Evolutionary conservation across 768 basidiomycete species (phyloP).

Genomic region (Mycena rosella): DNA sequence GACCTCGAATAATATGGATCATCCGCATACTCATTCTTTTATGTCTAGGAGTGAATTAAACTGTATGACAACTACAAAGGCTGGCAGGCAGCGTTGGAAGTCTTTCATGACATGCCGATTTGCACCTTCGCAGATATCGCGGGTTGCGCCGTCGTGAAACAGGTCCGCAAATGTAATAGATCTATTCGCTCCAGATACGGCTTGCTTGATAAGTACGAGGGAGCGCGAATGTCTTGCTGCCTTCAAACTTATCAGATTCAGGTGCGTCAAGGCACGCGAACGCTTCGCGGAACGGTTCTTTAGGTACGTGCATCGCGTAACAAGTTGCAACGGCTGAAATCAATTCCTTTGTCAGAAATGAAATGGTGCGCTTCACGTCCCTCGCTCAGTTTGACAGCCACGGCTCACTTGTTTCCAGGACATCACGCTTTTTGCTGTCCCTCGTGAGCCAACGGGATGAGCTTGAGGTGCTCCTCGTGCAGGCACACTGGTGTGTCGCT

Average conservation of each 20-base stretch:
- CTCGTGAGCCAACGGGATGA: constrained; percentile 47
- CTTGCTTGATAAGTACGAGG: constrained; percentile 45
- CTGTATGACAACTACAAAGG: constrained; percentile 51
- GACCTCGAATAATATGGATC: neutral
- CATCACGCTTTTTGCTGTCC: constrained; percentile 51
- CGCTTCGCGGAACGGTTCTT: constrained; percentile 55
- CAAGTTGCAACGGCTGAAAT: neutral
- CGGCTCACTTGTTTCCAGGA: constrained; percentile 42
- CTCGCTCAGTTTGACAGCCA: neutral
- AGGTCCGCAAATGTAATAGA: constrained; percentile 47
- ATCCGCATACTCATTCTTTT: neutral
- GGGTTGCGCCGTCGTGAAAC: constrained; percentile 43
- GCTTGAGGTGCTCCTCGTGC: constrained; percentile 44
- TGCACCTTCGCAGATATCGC: constrained; percentile 39
- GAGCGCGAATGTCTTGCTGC: neutral
- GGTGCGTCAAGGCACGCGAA: constrained; percentile 52
- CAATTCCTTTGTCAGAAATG: constrained; percentile 4
- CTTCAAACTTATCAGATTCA: constrained; percentile 22
- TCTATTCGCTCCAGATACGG: constrained; percentile 45
- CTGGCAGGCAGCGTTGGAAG: constrained; percentile 45
- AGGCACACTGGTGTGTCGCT: too few species aligned
- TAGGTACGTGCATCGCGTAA: constrained; percentile 46
- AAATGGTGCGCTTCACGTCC: constrained; percentile 14
- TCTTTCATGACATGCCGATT: constrained; percentile 34
- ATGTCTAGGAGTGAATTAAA: constrained; percentile 46